Evolutionary conservation across 2,329 filamentous ascomycete genomes (phyloP).

Genomic region (Acarospora socialis): DNA sequence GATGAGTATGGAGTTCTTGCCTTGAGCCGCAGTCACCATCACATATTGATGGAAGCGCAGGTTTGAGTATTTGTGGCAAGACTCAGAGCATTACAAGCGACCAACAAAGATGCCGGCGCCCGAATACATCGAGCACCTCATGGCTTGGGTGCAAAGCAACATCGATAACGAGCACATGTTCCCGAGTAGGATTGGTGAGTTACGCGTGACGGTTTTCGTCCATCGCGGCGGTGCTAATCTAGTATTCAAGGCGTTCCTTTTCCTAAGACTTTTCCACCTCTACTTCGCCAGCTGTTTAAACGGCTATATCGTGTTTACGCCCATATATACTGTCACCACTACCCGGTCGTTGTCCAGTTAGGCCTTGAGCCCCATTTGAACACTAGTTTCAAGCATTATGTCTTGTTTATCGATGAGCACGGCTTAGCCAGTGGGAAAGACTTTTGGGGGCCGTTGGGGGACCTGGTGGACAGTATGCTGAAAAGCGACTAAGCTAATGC

Average conservation of each 20-base stretch:
- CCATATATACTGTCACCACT: conserved; percentile 99
- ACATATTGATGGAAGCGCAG: conserved; percentile 28
- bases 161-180: conserved; percentile 94
- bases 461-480: conserved; percentile 95
- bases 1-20: conserved; percentile 61
- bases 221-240: not conserved
- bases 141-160: conserved; percentile 89
- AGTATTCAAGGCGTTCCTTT: conserved; percentile 62
- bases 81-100: conserved; percentile 81
- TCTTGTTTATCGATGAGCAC: conserved; percentile 96
- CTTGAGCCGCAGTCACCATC: conserved; percentile 4
- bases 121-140: conserved; percentile 93
- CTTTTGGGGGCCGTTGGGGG: conserved; percentile 90
- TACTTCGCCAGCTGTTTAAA: conserved; percentile 95
- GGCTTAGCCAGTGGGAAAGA: conserved; percentile 83
- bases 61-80: conserved; percentile 99
- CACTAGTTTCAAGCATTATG: conserved; percentile 99
- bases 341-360: conserved; percentile 87
- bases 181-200: conserved; percentile 72
- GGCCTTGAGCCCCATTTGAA: conserved; percentile 95
- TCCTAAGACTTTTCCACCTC: conserved; percentile 75
- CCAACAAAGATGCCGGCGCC: conserved; percentile 97
- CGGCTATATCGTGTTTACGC: conserved; percentile 96
- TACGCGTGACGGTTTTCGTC: not conserved
- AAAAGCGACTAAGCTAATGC: conserved; percentile 76